phyloP scores from a whole-genome alignment of 345 rosid genomes.

The Rhizophora apiculata region DNA sequence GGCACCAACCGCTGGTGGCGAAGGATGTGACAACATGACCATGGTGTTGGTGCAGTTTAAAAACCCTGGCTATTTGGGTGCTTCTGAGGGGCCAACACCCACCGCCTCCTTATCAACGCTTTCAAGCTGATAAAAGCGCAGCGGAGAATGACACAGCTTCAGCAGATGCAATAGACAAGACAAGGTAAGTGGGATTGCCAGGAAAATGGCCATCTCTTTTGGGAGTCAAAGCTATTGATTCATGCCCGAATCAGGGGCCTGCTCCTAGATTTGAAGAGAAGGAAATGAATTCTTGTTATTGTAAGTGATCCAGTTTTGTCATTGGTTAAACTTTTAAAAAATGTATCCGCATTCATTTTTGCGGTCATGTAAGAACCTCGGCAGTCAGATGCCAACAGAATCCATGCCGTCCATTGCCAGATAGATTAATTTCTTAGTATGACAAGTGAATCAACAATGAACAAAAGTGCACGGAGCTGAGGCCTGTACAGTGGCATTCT shows the following conservation, averaged over 20 bases:
- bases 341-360: conserved; percentile 1
- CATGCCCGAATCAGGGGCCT: conserved; percentile 1
- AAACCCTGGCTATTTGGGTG: too few relatives aligned
- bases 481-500: too few relatives aligned
- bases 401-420: too few relatives aligned
- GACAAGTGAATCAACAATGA: too few relatives aligned
- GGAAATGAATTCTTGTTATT: conserved; percentile 13
- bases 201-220: conserved; percentile 4
- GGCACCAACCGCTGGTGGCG: too few relatives aligned
- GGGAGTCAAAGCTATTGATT: conserved; percentile 1
- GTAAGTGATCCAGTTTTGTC: conserved; percentile 19
- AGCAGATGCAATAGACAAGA: conserved; percentile 8
- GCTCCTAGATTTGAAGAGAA: background rate
- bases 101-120: background rate
- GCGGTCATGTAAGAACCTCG: background rate
- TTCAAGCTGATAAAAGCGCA: background rate
- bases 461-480: too few relatives aligned
- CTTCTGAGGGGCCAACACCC: background rate
- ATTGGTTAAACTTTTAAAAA: background rate
- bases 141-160: background rate
- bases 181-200: background rate
- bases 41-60: too few relatives aligned
- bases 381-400: too few relatives aligned
- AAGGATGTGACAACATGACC: too few relatives aligned
- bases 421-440: too few relatives aligned